A percentile compares a stretch with the other conserved stretches of the same genome.
Conservation (phyloP, 169 alveolate species). For the Eimeria praecox region DNA sequence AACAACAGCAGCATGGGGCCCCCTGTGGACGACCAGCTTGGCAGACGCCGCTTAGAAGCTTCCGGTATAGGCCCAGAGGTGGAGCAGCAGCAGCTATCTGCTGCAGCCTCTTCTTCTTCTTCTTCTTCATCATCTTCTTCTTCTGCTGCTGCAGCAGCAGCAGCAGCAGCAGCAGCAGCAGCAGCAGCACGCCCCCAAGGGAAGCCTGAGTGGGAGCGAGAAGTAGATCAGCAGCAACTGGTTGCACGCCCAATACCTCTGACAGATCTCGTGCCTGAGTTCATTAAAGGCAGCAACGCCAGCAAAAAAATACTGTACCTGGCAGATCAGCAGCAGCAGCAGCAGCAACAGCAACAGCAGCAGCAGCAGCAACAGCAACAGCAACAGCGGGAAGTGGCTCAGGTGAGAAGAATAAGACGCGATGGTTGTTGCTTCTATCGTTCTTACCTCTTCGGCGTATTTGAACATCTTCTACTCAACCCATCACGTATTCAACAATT, state of each 20-base stretch:
- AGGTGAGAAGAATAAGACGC: slow-evolving; percentile 61
- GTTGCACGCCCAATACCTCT: slow-evolving; percentile 38
- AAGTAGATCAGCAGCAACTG: slow-evolving; percentile 9
- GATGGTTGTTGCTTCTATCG: slow-evolving; percentile 84
- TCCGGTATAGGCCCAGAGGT: not conserved
- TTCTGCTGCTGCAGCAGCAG: not conserved
- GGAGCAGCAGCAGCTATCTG: not conserved
- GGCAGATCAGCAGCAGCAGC: slow-evolving; percentile 45
- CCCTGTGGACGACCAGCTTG: not conserved
- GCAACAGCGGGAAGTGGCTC: slow-evolving; percentile 29
- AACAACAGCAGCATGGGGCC: slow-evolving; percentile 23
- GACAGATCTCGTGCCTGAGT: slow-evolving; percentile 5
- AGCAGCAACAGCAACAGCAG: slow-evolving; percentile 58
- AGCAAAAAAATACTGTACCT: not conserved
- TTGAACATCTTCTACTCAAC: slow-evolving; percentile 15
- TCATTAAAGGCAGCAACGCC: slow-evolving; percentile 49
- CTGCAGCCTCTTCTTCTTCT: not conserved
- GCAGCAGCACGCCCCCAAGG: not conserved
- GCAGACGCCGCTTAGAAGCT: not conserved
- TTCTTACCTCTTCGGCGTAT: slow-evolving; percentile 72
- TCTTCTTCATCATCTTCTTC: not conserved
- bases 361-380: slow-evolving; percentile 65
- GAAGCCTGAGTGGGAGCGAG: slow-evolving; percentile 28
- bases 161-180: not conserved
- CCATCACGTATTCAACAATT: not conserved